These are phyloP conservation scores for Mucor sp. DNA, from an alignment of 371 early-diverging fungal genomes.

Conservation along the genomic window DNA sequence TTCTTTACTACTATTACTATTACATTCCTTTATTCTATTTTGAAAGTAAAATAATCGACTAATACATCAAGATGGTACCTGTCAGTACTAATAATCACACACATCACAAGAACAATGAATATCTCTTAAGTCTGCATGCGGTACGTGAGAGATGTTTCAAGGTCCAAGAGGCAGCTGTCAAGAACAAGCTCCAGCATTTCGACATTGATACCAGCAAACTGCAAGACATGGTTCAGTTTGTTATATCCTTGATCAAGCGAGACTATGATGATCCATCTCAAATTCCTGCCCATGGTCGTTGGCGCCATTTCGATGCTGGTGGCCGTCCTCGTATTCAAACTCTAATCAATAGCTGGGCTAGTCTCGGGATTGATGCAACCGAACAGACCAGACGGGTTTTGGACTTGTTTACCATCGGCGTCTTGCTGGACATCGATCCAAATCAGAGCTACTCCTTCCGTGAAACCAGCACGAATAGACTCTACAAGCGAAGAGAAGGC, in stretches of 20 bases:
- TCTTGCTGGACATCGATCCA: slow-evolving; percentile 87
- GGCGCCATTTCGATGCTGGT: slow-evolving; percentile 84
- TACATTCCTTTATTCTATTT: background rate
- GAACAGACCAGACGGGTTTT: slow-evolving; percentile 74
- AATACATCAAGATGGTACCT: background rate
- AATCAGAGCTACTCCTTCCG: slow-evolving; percentile 74
- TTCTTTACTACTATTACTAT: background rate
- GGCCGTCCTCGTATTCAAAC: slow-evolving; percentile 57
- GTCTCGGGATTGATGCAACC: slow-evolving; percentile 40
- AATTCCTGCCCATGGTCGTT: slow-evolving; percentile 86
- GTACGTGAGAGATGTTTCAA: slow-evolving; percentile 75
- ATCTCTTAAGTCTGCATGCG: slow-evolving; percentile 73
- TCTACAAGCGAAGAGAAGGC: slow-evolving; percentile 75
- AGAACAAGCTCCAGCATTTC: slow-evolving; percentile 68
- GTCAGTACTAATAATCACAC: background rate
- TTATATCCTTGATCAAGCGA: slow-evolving; percentile 72
- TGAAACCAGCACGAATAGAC: slow-evolving; percentile 52
- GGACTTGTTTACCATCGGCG: slow-evolving; percentile 84
- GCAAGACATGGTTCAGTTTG: slow-evolving; percentile 65
- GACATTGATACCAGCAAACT: slow-evolving; percentile 67
- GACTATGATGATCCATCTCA: slow-evolving; percentile 55
- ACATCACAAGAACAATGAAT: slow-evolving; percentile 14
- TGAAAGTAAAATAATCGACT: slow-evolving; percentile 1
- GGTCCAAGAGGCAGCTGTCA: slow-evolving; percentile 65
- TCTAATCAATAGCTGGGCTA: slow-evolving; percentile 50